These are phyloP conservation scores for Pholiota microspora DNA, from an alignment of 768 basidiomycete genomes.

Conservation along the genomic window DNA sequence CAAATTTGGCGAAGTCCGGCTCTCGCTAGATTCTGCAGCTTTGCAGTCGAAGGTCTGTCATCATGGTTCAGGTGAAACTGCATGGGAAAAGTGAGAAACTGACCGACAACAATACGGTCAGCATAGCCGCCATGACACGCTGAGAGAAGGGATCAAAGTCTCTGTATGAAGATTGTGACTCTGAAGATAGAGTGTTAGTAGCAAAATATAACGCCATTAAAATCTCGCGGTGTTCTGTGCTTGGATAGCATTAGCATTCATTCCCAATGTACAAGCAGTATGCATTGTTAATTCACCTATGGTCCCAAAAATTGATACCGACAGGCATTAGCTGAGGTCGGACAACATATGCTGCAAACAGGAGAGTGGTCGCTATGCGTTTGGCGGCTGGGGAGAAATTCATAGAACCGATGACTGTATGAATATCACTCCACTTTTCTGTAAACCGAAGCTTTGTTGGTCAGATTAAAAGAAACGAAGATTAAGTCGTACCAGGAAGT, in stretches of 20 bases:
- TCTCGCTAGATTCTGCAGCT: neutral
- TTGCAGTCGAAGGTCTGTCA: neutral
- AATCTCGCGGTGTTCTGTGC: slow-evolving; percentile 15
- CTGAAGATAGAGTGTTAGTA: slow-evolving; percentile 8
- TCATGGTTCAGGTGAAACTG: neutral
- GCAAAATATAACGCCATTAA: slow-evolving; percentile 21
- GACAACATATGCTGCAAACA: slow-evolving; percentile 57
- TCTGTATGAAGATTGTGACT: slow-evolving; percentile 9
- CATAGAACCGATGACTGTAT: slow-evolving; percentile 43
- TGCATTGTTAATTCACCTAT: neutral
- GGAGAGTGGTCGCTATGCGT: slow-evolving; percentile 54
- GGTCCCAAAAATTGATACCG: neutral
- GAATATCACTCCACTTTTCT: slow-evolving; percentile 57
- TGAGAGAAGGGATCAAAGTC: slow-evolving; percentile 7
- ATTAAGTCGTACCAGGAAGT: slow-evolving; percentile 51
- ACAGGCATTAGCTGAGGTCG: slow-evolving; percentile 33
- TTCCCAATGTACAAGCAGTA: neutral
- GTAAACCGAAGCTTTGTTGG: neutral
- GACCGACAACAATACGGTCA: slow-evolving; percentile 41
- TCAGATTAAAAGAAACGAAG: neutral
- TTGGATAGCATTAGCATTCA: neutral
- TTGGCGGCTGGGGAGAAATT: slow-evolving; percentile 57
- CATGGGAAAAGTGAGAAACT: slow-evolving; percentile 7
- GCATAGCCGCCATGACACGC: slow-evolving; percentile 35
- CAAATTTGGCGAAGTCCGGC: slow-evolving; percentile 21